Evolutionary conservation across 192 early-diverging fungal species (phyloP), one percentile per base, ranked within the genome.

Genomic region (Pilaira anomala): DNA sequence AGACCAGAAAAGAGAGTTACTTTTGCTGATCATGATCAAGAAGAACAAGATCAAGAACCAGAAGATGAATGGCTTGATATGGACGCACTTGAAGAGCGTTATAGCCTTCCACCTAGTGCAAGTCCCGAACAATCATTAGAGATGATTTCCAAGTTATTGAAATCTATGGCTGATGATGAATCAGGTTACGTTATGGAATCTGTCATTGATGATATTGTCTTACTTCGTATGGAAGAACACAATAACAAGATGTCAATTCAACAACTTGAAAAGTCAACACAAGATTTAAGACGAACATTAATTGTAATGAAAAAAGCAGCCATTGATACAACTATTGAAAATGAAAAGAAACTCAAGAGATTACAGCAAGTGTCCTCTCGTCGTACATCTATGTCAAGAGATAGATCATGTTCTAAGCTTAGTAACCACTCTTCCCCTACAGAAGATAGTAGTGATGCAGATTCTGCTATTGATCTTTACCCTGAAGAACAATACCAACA

Each of bases 301-400:
- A 68, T 80, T 21, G 73, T 76, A 2, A 85, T 85, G 84, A 76
- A 79, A 11, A 72, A 78, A 50, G 77, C 84, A 1, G 82, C 83
- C 7, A 78, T 78, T n/a, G 61, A 73, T 29, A 73, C 76, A 2
- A 77, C 82, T 1, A 40, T 54, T 16, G 58, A 72, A 51, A 41
- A 53, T 22, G 70, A 72, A 53, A 64, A 40, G 45, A 72, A 66
- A 30, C 60, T 72, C 41, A 65, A 50, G n/a, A 24, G 14, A 14
- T 28, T 72, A 9, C 62, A 72, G 18, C 8, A 25, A 22, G 13
- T n/a, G 2, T 46, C 62, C n/a, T 28, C 58, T 11, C 57, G 66
- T 9, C 41, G 46, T 30, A 68, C 44, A 30, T 48, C 52, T 16
- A 18, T 56, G 21, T 58, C 56, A 14, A 16, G 21, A 21, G 40